A percentile compares a stretch with the other conserved stretches of the same genome.
phyloP scores from a whole-genome alignment of 495 filamentous ascomycete genomes.

The Penicillium robsamsonii region DNA sequence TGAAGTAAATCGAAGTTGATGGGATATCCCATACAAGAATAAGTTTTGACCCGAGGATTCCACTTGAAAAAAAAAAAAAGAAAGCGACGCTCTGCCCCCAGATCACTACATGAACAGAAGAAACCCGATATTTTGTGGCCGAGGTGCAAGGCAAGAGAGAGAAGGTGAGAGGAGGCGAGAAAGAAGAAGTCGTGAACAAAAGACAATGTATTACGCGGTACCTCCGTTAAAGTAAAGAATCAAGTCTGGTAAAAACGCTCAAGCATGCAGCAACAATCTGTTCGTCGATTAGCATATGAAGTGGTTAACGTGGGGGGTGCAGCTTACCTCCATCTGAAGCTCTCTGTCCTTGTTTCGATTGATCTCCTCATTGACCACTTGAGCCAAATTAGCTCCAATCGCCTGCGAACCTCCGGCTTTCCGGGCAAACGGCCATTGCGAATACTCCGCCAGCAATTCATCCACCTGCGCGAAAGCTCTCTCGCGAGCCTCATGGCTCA shows the following conservation, averaged over 20 bases:
- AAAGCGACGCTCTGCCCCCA: conserved; percentile 29
- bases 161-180: neutral
- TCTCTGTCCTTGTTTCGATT: conserved; percentile 84
- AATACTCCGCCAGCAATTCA: conserved; percentile 91
- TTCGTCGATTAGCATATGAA: conserved; percentile 22
- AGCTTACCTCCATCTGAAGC: conserved; percentile 83
- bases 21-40: conserved; percentile 32
- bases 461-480: conserved; percentile 95
- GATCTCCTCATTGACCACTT: conserved; percentile 83
- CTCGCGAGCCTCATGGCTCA: conserved; percentile 92
- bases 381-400: conserved; percentile 91
- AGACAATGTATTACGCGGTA: conserved; percentile 29
- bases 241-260: conserved; percentile 93
- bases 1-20: conserved; percentile 11
- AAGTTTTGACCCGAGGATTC: conserved; percentile 28
- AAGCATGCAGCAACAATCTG: conserved; percentile 90
- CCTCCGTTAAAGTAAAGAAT: conserved; percentile 74
- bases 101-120: conserved; percentile 38
- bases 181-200: conserved; percentile 12
- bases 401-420: conserved; percentile 69
- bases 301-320: neutral
- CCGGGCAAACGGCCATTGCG: conserved; percentile 91
- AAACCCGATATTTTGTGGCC: conserved; percentile 18
- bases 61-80: conserved; percentile 16
- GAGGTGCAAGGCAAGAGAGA: conserved; percentile 13